These are phyloP conservation scores for Melianthus villosus DNA, from an alignment of 441 rosid genomes.

Conservation along the genomic window DNA sequence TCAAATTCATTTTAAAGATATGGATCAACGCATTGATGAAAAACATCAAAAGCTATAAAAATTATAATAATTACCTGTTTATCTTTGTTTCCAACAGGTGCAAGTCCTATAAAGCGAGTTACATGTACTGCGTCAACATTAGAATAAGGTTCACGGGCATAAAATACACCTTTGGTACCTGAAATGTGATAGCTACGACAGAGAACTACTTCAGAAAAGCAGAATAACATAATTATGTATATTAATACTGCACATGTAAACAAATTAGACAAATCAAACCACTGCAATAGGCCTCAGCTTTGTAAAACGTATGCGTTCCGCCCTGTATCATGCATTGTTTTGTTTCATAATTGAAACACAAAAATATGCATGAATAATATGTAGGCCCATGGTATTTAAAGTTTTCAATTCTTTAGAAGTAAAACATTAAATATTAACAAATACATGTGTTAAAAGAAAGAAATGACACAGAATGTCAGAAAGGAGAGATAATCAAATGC, in stretches of 20 bases:
- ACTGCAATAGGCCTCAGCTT: too few relatives aligned
- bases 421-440: too few relatives aligned
- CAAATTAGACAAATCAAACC: background rate
- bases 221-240: conserved; percentile 1
- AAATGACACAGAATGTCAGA: too few relatives aligned
- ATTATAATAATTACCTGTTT: conserved; percentile 47
- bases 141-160: conserved; percentile 73
- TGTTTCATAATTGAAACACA: too few relatives aligned
- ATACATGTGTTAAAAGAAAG: too few relatives aligned
- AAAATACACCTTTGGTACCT: conserved; percentile 66
- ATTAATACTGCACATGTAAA: background rate
- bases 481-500: too few relatives aligned
- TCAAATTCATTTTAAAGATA: background rate
- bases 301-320: too few relatives aligned
- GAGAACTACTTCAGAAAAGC: conserved; percentile 11
- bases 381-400: too few relatives aligned
- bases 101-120: conserved; percentile 88
- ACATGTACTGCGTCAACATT: conserved; percentile 55
- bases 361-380: too few relatives aligned
- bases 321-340: too few relatives aligned
- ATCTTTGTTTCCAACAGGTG: conserved; percentile 72
- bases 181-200: conserved; percentile 72
- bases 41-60: background rate
- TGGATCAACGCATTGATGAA: background rate
- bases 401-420: too few relatives aligned